These are phyloP conservation scores for Fusarium miscanthi DNA, from an alignment of 2,329 filamentous ascomycete species.

Conservation along the genomic window DNA sequence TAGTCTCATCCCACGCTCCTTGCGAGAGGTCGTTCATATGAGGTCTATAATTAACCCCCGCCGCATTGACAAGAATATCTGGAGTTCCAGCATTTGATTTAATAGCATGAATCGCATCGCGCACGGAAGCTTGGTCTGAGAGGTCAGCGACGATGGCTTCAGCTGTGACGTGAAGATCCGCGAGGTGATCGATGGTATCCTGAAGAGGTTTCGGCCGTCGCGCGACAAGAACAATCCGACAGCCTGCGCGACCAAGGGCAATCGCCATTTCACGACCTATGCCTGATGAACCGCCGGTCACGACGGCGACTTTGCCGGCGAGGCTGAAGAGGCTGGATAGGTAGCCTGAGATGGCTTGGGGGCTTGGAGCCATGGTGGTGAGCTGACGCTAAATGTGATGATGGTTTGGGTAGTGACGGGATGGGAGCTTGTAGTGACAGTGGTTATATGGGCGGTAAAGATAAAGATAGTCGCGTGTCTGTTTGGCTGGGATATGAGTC, in stretches of 20 bases:
- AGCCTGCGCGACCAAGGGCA: conserved; percentile 47
- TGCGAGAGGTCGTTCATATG: conserved; percentile 46
- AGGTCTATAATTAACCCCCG: conserved; percentile 46
- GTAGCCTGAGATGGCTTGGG: conserved; percentile 31
- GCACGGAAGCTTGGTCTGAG: conserved; percentile 25
- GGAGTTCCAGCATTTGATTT: conserved; percentile 39
- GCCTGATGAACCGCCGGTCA: conserved; percentile 51
- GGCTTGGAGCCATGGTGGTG: conserved; percentile 26
- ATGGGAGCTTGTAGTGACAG: background rate
- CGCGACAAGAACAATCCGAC: conserved; percentile 47
- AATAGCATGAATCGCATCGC: conserved; percentile 35
- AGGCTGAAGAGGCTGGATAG: conserved; percentile 48
- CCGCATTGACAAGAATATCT: conserved; percentile 50
- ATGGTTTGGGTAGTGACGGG: background rate
- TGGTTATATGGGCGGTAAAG: accelerated
- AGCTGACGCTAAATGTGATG: background rate
- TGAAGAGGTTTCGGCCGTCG: conserved; percentile 41
- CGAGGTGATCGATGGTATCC: conserved; percentile 41
- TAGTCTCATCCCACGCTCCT: conserved; percentile 46
- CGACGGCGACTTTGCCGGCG: conserved; percentile 45
- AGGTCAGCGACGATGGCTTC: conserved; percentile 36
- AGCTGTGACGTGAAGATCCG: conserved; percentile 41
- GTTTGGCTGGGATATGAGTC: conserved; percentile 9
- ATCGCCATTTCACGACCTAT: conserved; percentile 50
- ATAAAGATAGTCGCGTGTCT: background rate